Evolutionary conservation across 1,284 basidiomycete species (phyloP).

Genomic region (Hemileia vastatrix): DNA sequence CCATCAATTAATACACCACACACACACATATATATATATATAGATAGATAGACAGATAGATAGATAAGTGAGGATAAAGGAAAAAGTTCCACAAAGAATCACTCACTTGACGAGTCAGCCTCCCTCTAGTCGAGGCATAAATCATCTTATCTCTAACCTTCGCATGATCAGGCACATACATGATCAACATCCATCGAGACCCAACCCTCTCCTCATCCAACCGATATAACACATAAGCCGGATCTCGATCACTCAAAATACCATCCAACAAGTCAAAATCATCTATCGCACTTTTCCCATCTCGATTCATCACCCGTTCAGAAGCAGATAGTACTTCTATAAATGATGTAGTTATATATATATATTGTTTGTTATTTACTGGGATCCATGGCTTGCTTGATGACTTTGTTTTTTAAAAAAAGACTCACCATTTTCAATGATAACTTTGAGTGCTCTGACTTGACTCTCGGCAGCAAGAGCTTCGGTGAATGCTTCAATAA

Average conservation of each 20-base stretch:
- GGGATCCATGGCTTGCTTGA: background rate
- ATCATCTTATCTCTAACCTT: conserved; percentile 23
- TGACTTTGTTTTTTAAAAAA: background rate
- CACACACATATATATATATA: background rate
- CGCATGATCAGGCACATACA: conserved; percentile 19
- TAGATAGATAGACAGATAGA: background rate
- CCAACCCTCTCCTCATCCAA: conserved; percentile 3
- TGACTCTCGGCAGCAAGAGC: conserved; percentile 3
- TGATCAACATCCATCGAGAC: conserved; percentile 17
- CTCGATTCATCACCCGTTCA: background rate
- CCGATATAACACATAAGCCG: conserved; percentile 20
- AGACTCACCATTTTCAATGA: conserved; percentile 17
- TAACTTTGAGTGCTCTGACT: conserved; percentile 7
- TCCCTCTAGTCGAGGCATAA: conserved; percentile 19
- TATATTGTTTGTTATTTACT: background rate
- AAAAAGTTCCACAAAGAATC: background rate
- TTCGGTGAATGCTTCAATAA: conserved; percentile 8
- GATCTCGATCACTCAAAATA: conserved; percentile 6
- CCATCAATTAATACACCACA: no score
- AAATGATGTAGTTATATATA: background rate
- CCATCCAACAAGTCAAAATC: conserved; percentile 17
- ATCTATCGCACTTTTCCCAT: background rate
- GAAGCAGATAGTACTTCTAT: background rate
- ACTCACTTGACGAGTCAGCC: conserved; percentile 18
- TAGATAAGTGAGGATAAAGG: background rate